Evolutionary conservation across 2,329 filamentous ascomycete genomes (phyloP), one percentile per base, ranked within the genome.

Genomic region (Colletotrichum aenigma): DNA sequence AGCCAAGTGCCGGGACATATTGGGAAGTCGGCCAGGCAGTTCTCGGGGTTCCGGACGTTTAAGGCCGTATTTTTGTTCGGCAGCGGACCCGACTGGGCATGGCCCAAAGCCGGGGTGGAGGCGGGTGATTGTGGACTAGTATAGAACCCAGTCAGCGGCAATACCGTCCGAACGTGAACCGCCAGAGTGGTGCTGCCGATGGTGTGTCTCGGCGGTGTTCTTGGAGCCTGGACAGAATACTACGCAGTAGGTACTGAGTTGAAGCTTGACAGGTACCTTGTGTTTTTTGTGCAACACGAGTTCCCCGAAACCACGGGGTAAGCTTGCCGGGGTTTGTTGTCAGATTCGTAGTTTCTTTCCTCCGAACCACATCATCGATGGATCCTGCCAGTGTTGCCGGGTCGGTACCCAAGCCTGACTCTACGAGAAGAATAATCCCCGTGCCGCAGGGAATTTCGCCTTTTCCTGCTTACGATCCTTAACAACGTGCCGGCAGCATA

Each of bases 271-370:
- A 30, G 12, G 26, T 12, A 30, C 21, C 21, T 30, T 48, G 38
- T 48, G 7, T 38, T 43, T 48, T 43, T n/a, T 18, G 21, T 30
- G n/a, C 60, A 12, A 34, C 60, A 13, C n/a, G 32, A 34, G n/a
- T 62, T 21, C 26, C 13, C 16, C 55, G 10, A 7, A 28, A 34
- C 28, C 6, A 61, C 18, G 58, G 26, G 26, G 13, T 18, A 30
- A 30, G 58, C 28, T 30, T n/a, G 10, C 21, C 34, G n/a, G 30
- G 32, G 24, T 34, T 30, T 28, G 15, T 13, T 75, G 73, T 73
- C 73, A 75, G 73, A 73, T 60, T 75, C 64, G 70, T 21, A 48
- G 24, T 43, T 48, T 73, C 38, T 68, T 75, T 65, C 69, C 32
- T 64, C 64, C 73, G 73, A 55, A 16, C 43, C 13, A 38, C 43